A percentile compares a stretch with the other conserved stretches of the same genome.
Conservation (phyloP, 306 rosid species). For the Pyrus communis region DNA sequence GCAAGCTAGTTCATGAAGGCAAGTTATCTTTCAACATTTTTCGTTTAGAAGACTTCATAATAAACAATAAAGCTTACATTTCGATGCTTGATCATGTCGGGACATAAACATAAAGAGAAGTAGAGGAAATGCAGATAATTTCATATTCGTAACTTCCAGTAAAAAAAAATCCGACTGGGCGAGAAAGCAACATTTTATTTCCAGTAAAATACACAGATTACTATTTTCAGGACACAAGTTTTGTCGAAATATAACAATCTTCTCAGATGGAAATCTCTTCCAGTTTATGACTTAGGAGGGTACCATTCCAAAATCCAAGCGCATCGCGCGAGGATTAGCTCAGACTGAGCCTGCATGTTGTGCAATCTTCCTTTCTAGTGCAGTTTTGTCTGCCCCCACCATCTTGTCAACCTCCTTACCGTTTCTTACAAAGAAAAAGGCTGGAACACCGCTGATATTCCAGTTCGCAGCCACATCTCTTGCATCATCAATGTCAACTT, state of each 20-base stretch:
- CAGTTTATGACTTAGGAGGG: background rate
- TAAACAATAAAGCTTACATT: background rate
- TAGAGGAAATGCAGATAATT: background rate
- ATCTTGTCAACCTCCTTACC: constrained; percentile 61
- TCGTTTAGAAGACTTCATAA: background rate
- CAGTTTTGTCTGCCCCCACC: constrained; percentile 56
- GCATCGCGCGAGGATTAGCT: constrained; percentile 11
- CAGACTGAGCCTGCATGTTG: constrained; percentile 43
- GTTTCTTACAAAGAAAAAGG: constrained; percentile 59
- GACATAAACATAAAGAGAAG: background rate
- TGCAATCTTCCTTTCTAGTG: constrained; percentile 56
- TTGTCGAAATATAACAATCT: constrained; percentile 9
- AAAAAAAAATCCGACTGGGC: background rate
- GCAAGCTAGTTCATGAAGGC: background rate
- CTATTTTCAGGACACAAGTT: background rate
- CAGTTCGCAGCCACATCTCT: constrained; percentile 59
- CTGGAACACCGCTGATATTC: constrained; percentile 70
- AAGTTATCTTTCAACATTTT: background rate
- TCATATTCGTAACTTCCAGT: background rate
- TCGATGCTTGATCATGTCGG: background rate
- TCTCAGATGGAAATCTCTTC: background rate
- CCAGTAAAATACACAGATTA: background rate
- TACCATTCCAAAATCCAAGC: constrained; percentile 3
- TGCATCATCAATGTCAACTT: constrained; percentile 74
- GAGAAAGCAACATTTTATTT: background rate